Conservation (phyloP, 768 basidiomycete species). For the Bullera alba region DNA sequence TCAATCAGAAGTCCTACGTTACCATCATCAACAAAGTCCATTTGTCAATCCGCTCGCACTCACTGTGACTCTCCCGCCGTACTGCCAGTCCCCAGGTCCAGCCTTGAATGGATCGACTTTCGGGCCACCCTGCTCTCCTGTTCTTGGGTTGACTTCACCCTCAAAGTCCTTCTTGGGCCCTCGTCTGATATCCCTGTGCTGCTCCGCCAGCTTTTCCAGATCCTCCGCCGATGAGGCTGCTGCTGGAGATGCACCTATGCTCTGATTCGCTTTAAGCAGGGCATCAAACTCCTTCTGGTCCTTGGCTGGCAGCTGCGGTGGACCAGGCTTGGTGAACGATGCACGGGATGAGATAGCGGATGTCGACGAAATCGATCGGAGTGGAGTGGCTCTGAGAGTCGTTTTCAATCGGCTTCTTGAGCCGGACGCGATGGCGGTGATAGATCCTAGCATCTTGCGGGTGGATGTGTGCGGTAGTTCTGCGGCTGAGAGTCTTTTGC, state of each 20-base stretch:
- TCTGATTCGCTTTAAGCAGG: conserved; percentile 26
- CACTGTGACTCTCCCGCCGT: conserved; percentile 43
- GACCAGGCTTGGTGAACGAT: conserved; percentile 32
- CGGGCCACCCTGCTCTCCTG: conserved; percentile 43
- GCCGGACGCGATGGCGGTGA: too few relatives aligned
- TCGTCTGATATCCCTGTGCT: conserved; percentile 38
- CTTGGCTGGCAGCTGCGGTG: conserved; percentile 32
- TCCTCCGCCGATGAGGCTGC: conserved; percentile 13
- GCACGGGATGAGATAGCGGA: conserved; percentile 3
- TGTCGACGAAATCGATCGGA: not conserved
- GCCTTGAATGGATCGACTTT: conserved; percentile 43
- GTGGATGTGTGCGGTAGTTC: too few relatives aligned
- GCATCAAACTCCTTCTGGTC: conserved; percentile 45
- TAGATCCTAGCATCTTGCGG: too few relatives aligned
- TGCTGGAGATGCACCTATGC: conserved; percentile 24
- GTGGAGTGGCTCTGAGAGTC: not conserved
- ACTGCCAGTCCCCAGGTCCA: conserved; percentile 42
- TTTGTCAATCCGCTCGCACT: too few relatives aligned
- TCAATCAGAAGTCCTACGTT: too few relatives aligned
- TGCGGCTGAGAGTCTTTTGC: too few relatives aligned
- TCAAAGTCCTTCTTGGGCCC: conserved; percentile 38
- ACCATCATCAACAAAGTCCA: too few relatives aligned
- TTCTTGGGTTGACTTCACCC: conserved; percentile 42
- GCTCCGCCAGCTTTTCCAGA: conserved; percentile 7
- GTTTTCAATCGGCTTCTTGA: too few relatives aligned